Evolutionary conservation across 2,329 filamentous ascomycete genomes (phyloP), one percentile per base, ranked within the genome.

Genomic region (Sporothrix brasiliensis): DNA sequence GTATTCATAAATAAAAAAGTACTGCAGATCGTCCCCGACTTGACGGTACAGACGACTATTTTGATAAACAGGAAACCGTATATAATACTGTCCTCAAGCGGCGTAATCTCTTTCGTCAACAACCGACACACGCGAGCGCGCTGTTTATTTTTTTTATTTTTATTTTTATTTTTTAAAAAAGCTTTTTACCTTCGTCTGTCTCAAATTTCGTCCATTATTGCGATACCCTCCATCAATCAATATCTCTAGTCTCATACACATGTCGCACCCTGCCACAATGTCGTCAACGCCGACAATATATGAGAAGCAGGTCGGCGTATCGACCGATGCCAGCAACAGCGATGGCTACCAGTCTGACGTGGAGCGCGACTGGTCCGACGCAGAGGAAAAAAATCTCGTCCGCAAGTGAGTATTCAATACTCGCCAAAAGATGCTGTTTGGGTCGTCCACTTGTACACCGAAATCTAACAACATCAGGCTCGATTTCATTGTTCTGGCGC

Each of bases 321-420:
- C 54, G 47, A 53, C 68, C 10, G 68, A 69, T 1, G 41, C 10
- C 10, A 69, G 56, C 56, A 47, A 69, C 7, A 69, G 68, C 30
- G 68, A 61, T 44, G 68, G 47, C 30, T 41, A 53, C 53, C 56
- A 53, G 34, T 69, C 68, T 14, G 56, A 69, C 44, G 39, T n/a
- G 3, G 68, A 63, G 13, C 68, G 68, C 13, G 68, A 69, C 47
- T 69, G 68, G 68, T 63, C 56, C 1, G 68, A 69, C 16, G 53
- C 19, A 1, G 68, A 69, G 56, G 68, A 69, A 47, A 27, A 44
- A n/a, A 61, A 53, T 21, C 56, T 69, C 16, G 68, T 69, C 16
- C 54, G 68, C 44, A 69, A 69, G 54, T 69, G 41, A 52, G 67
- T 49, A 53, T 5, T 4, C 21, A 6, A 19, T 24, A 63, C 47